Conservation (phyloP, 1,139 yeast species). For the Wickerhamiella pararugosa region DNA sequence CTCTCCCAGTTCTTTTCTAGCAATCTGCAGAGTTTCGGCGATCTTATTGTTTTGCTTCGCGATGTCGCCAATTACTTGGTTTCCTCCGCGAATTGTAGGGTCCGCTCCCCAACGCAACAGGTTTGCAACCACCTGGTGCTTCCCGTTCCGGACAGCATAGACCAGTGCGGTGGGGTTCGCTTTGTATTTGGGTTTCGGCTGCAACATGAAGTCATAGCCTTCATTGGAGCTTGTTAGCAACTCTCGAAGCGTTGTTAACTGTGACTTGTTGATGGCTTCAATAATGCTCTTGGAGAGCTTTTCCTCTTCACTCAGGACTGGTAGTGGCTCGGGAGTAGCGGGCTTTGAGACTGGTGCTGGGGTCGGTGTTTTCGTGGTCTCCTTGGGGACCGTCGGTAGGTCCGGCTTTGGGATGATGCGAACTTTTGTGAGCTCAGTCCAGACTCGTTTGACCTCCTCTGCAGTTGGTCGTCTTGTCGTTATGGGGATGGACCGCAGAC, state of each 20-base stretch:
- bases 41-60: conserved; percentile 30
- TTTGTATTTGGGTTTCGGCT: conserved; percentile 38
- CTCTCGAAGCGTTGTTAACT: conserved; percentile 57
- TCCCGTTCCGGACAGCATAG: conserved; percentile 56
- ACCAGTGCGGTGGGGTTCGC: conserved; percentile 66
- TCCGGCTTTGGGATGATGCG: conserved; percentile 26
- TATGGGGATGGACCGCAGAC: conserved; percentile 65
- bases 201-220: conserved; percentile 34
- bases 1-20: conserved; percentile 58
- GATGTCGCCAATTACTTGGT: conserved; percentile 52
- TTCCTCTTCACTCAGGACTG: conserved; percentile 21
- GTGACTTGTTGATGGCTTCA: conserved; percentile 49
- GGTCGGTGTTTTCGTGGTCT: conserved; percentile 3
- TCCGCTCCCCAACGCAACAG: conserved; percentile 58
- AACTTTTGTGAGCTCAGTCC: conserved; percentile 63
- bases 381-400: conserved; percentile 8
- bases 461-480: conserved; percentile 82
- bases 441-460: conserved; percentile 64
- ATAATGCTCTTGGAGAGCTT: conserved; percentile 44
- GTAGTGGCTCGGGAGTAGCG: conserved; percentile 8
- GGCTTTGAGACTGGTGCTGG: not conserved
- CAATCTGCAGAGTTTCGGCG: conserved; percentile 47
- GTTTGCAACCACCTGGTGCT: conserved; percentile 51
- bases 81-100: conserved; percentile 44
- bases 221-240: conserved; percentile 47